Percentiles rank a stretch among this genome's conserved stretches.
Conservation (phyloP, 768 basidiomycete species). For the Panellus pusillus region DNA sequence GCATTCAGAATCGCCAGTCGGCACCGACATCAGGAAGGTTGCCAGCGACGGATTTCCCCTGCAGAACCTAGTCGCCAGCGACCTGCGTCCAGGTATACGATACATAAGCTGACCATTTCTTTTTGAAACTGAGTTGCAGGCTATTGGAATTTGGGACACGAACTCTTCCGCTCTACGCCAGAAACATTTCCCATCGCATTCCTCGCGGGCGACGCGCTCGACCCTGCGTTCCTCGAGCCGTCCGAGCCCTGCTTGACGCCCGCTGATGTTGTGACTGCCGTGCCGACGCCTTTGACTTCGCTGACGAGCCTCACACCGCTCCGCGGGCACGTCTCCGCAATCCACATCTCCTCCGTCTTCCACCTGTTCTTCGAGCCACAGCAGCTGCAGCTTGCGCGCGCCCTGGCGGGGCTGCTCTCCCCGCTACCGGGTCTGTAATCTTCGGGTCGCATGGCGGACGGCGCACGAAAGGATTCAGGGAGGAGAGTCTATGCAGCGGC, state of each 20-base stretch:
- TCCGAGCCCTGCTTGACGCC: slow-evolving; percentile 22
- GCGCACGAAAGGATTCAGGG: slow-evolving; percentile 31
- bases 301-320: slow-evolving; percentile 45
- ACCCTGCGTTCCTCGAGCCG: slow-evolving; percentile 42
- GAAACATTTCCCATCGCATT: slow-evolving; percentile 56
- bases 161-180: slow-evolving; percentile 54
- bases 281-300: slow-evolving; percentile 27
- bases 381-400: slow-evolving; percentile 31
- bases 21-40: slow-evolving; percentile 39
- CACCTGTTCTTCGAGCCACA: slow-evolving; percentile 36
- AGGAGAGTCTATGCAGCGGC: neutral
- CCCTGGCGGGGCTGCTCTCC: slow-evolving; percentile 33
- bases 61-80: slow-evolving; percentile 35
- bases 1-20: slow-evolving; percentile 28
- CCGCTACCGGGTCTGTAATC: slow-evolving; percentile 33
- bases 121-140: slow-evolving; percentile 29
- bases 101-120: slow-evolving; percentile 21
- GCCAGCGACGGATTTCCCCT: slow-evolving; percentile 41
- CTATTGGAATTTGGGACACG: slow-evolving; percentile 63
- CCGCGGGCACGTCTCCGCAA: slow-evolving; percentile 46
- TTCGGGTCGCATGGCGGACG: slow-evolving; percentile 39
- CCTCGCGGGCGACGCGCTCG: slow-evolving; percentile 54
- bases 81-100: slow-evolving; percentile 30
- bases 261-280: slow-evolving; percentile 21
- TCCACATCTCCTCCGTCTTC: slow-evolving; percentile 41